A percentile compares a stretch with the other conserved stretches of the same genome.
These are phyloP conservation scores for Cydonia oblonga DNA, from an alignment of 331 rosid species.

Conservation along the genomic window DNA sequence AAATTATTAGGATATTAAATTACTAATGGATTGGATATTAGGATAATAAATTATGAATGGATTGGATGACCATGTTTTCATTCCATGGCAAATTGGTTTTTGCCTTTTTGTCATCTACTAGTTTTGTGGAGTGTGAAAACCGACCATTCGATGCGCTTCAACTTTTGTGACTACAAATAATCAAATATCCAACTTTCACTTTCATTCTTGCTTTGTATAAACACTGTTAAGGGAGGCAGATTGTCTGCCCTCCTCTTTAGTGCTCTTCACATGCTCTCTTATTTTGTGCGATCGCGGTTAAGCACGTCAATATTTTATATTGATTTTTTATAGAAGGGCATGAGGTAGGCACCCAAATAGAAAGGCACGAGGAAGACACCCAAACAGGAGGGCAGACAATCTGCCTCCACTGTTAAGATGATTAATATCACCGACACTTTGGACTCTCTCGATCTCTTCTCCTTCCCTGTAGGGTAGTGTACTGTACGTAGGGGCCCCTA, in stretches of 20 bases:
- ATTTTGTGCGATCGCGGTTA: no score
- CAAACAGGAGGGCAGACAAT: no score
- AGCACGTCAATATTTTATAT: no score
- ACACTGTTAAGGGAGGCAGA: neutral
- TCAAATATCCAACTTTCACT: neutral
- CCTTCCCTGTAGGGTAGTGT: neutral
- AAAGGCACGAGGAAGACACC: no score
- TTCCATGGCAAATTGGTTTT: neutral
- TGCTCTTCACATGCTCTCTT: no score
- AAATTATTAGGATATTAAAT: neutral
- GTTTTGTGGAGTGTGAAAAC: neutral
- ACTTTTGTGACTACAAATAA: no score
- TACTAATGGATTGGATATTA: neutral
- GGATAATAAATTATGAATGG: neutral
- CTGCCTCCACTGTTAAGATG: neutral
- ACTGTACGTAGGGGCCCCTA: constrained; percentile 6
- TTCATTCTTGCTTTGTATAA: neutral
- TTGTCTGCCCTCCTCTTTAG: no score
- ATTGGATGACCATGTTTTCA: neutral
- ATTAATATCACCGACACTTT: constrained; percentile 6
- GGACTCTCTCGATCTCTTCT: neutral
- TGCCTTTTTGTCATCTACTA: constrained; percentile 17
- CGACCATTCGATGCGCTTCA: constrained; percentile 7
- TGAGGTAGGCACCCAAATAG: no score
- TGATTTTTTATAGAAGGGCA: no score